phyloP scores from a whole-genome alignment of 176 grass and related monocot genomes.

The Lolium rigidum region DNA sequence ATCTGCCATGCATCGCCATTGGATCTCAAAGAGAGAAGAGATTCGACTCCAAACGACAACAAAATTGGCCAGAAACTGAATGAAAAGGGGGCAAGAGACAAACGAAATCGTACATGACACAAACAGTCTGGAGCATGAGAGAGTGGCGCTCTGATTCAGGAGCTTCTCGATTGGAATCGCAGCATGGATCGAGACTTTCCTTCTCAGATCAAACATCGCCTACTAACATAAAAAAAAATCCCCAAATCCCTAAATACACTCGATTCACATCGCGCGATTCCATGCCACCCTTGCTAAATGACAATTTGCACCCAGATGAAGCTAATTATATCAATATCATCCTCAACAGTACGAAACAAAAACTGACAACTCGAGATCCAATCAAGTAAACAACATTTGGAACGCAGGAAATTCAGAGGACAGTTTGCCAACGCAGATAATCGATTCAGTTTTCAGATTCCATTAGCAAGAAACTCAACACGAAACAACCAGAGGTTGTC shows the following conservation, averaged over 20 bases:
- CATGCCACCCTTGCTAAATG: no score
- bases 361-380: not conserved
- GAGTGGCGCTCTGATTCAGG: not conserved
- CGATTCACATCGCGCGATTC: not conserved
- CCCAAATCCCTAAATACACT: not conserved
- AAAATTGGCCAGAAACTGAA: not conserved
- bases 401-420: no score
- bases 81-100: not conserved
- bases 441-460: not conserved
- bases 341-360: no score
- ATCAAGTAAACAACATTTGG: no score
- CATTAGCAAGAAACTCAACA: not conserved
- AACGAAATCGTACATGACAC: conserved; percentile 39
- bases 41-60: not conserved
- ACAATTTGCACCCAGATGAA: no score
- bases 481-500: not conserved
- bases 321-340: no score
- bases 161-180: not conserved
- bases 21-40: no score
- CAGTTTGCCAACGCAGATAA: not conserved
- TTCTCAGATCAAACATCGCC: not conserved
- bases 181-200: no score
- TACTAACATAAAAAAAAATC: not conserved
- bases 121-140: conserved; percentile 44
- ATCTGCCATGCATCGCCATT: not conserved